Conservation (phyloP, 177 flowering plant species). For the Vitis hybrid region DNA sequence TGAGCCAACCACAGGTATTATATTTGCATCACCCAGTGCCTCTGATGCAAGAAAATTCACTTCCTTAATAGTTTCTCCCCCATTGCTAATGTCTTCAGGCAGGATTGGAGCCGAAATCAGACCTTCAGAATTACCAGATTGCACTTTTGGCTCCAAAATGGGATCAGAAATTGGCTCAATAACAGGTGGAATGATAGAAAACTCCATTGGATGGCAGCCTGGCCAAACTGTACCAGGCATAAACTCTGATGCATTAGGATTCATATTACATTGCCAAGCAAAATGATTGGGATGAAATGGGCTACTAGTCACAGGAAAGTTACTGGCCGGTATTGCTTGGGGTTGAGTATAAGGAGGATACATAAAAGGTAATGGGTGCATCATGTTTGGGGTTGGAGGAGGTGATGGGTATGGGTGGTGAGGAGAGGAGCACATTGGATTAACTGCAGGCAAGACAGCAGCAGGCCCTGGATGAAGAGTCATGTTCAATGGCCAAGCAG, state of each 20-base stretch:
- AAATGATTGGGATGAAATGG: constrained; percentile 73
- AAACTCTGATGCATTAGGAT: constrained; percentile 58
- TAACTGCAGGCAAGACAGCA: constrained; percentile 44
- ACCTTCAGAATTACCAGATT: constrained; percentile 30
- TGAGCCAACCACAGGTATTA: constrained; percentile 22
- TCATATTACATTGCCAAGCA: constrained; percentile 78
- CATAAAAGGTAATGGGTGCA: constrained; percentile 75
- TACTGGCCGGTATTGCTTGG: constrained; percentile 57
- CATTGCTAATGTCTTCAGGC: constrained; percentile 44
- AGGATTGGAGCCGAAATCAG: constrained; percentile 31
- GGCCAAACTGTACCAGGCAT: constrained; percentile 74
- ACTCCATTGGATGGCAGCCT: constrained; percentile 64
- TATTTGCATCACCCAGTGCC: constrained; percentile 26
- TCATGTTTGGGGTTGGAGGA: constrained; percentile 80
- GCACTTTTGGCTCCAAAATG: constrained; percentile 33
- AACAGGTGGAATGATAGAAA: constrained; percentile 58
- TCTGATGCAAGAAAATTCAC: constrained; percentile 28
- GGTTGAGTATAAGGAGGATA: constrained; percentile 76
- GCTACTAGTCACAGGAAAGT: constrained; percentile 50
- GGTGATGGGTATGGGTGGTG: constrained; percentile 83
- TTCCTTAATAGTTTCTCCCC: constrained; percentile 46
- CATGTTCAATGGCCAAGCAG: constrained; percentile 88
- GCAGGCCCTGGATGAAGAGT: constrained; percentile 64
- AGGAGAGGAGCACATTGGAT: constrained; percentile 75
- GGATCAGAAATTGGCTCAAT: constrained; percentile 50